Evolutionary conservation across 495 filamentous ascomycete species (phyloP).

Genomic region (Penicillium paradoxum): DNA sequence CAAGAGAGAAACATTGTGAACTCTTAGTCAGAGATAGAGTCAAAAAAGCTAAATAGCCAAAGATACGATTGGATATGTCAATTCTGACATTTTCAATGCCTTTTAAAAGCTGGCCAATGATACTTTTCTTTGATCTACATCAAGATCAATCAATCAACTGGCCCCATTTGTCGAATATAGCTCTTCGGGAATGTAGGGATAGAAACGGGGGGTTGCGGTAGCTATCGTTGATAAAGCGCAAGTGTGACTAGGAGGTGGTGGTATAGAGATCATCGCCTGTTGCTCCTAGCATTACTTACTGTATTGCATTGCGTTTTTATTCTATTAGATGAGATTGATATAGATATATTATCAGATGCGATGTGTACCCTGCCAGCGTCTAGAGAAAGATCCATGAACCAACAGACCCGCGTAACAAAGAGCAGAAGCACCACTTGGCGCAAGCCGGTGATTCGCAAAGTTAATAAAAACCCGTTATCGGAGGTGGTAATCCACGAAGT

Average conservation of each 20-base stretch:
- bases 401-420: neutral
- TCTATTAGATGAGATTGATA: neutral
- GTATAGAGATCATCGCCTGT: neutral
- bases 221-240: neutral
- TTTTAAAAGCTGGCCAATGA: neutral
- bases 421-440: neutral
- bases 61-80: neutral
- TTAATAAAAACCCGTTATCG: neutral
- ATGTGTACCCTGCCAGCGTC: neutral
- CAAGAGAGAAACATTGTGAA: neutral
- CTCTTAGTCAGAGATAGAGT: neutral
- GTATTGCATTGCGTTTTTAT: neutral
- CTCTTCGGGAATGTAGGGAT: conserved; percentile 6
- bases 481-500: neutral
- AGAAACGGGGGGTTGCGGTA: neutral
- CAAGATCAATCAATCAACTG: neutral
- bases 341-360: neutral
- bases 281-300: neutral
- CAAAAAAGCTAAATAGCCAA: neutral
- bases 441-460: neutral
- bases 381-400: neutral
- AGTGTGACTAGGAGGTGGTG: neutral
- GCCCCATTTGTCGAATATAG: neutral
- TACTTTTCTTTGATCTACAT: neutral
- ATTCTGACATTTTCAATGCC: neutral